Evolutionary conservation across 2,329 filamentous ascomycete genomes (phyloP), one percentile per base, ranked within the genome.

Genomic region (Trichothecium sympodiale): DNA sequence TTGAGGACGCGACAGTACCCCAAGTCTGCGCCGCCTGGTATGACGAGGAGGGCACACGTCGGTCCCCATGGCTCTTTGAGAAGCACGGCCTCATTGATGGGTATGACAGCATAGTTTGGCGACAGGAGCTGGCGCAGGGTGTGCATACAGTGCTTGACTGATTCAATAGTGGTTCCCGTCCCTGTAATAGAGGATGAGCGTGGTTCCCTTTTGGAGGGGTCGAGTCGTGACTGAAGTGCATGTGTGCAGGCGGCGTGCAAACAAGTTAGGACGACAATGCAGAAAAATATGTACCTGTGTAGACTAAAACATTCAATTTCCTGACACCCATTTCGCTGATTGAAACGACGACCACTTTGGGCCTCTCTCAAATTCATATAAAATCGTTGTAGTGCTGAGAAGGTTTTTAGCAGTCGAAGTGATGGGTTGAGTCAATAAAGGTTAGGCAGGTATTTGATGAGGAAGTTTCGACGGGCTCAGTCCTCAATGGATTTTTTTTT

Each of bases 11-110:
- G 78, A 57, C 88, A 94, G 58, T 95, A 98, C 34, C 83, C 85
- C 35, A 93, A 68, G 53, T 98, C 91, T n/a, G 85, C 89, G 23
- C 91, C 91, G 16, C 91, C 91, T 2, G 91, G 91, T 35, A 98
- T 77, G 3, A 96, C 88, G 6, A 98, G 71, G 8, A 96, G 71
- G 0, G 87, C 86, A 55, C 89, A 96, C 3, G 85, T 82, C 3
- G 81, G 65, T 1, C 77, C 71, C 91, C 91, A 98, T 10, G 91
- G 91, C 56, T 98, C 91, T 45, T 88, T 87, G 51, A 94, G 67
- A 38, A 98, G 66, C 44, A 82, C 77, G 6, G 80, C 69, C 39
- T 87, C 81, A 18, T 74, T 80, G 42, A 96, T 73, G 37, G 87
- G 81, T 43, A 88, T 88, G 43, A 98, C 86, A 40, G 89, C 91